Conservation (phyloP, 306 rosid genomes). For the Quercus cerris region DNA sequence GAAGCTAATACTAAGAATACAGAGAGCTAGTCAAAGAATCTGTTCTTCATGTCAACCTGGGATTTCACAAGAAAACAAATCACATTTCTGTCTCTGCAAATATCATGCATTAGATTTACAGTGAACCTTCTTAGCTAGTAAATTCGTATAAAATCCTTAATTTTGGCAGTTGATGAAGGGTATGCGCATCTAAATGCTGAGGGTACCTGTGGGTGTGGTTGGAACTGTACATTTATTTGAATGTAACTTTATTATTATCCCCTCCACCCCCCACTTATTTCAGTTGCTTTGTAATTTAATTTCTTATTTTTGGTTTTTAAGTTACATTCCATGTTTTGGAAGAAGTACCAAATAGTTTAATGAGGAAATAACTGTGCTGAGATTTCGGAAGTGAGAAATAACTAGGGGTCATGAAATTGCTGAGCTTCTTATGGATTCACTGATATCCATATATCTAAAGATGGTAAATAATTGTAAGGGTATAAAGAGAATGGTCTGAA, state of each 20-base stretch:
- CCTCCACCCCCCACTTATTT: background rate
- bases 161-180: conserved; percentile 1
- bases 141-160: background rate
- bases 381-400: background rate
- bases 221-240: background rate
- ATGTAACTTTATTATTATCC: background rate
- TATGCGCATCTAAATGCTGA: conserved; percentile 4
- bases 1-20: conserved; percentile 60
- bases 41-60: conserved; percentile 13
- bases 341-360: background rate
- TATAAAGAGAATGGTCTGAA: background rate
- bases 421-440: background rate
- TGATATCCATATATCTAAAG: background rate
- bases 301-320: background rate
- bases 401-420: background rate
- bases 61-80: background rate
- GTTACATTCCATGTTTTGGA: background rate
- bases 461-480: background rate
- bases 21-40: conserved; percentile 31
- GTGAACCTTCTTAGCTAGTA: conserved; percentile 10
- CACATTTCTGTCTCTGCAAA: background rate
- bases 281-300: background rate
- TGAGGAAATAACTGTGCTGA: background rate
- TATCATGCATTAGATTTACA: background rate
- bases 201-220: conserved; percentile 11